Base-by-base conservation (phyloP, 2,329 filamentous ascomycete species). In the Verticillium isaacii region DNA sequence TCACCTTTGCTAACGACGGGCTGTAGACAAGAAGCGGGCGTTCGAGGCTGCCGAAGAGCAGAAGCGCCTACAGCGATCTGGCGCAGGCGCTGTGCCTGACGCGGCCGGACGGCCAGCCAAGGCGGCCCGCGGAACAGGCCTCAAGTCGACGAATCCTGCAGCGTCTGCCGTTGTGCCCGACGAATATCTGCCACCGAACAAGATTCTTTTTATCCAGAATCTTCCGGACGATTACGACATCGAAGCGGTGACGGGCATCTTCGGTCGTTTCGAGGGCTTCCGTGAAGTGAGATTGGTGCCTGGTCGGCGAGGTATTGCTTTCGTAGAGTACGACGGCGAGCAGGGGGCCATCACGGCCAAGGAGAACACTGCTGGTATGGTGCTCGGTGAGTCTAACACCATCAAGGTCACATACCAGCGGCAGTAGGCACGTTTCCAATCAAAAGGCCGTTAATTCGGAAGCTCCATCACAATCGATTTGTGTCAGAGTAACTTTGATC, bases 351-450 rank as follows among this genome's bases (percentile, higher is more conserved):
- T 97, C 70, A 89, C 88, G 60, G 95, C 95, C 19, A 98, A 97
- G 82, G 94, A 98, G 81, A 92, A 89, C 66, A 96, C 92, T 36
- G 89, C 91, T 14, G 92, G 92, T 25, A 93, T 95, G 86, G 81
- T 86, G 29, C 80, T 99, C 68, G 87, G 87, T 56, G 85, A 85
- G 67, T 61, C 65, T 15, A 91, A 92, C 78, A 82, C 87, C 8
- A 92, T 99, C 75, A 96, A 95, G 79, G 93, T 99, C 66, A 97
- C 95, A 15, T 99, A 96, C 83, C 95, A 98, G 80, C 85, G 93
- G 71, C 91, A 96, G 80, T 96, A 83, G 60, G 55, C 41, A 17
- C 12, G 12, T 15, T 3, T 19, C 17, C 6, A 19, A 45, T 25
- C 15, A 25, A 14, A 56, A 25, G 15, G 15, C 23, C 7, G 11